Conservation (phyloP, 2,329 filamentous ascomycete species). For the Penicillium sp. region DNA sequence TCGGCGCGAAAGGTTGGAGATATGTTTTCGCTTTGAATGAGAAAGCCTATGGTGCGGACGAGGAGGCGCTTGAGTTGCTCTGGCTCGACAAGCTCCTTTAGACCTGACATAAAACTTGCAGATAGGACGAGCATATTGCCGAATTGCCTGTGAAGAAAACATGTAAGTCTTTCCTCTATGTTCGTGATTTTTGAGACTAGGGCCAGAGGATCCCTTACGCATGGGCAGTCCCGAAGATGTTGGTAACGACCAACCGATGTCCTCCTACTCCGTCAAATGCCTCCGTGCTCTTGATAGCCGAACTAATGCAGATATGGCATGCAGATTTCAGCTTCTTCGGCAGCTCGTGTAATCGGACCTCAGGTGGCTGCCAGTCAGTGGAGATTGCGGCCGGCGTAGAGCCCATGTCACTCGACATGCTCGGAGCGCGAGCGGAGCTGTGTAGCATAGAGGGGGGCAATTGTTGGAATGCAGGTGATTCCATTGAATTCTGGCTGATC, state of each 20-base stretch:
- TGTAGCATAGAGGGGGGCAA: slow-evolving; percentile 39
- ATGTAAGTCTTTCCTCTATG: slow-evolving; percentile 24
- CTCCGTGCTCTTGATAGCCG: slow-evolving; percentile 3
- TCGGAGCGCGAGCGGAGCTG: slow-evolving; percentile 24
- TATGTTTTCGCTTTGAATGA: slow-evolving; percentile 67
- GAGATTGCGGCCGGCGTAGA: slow-evolving; percentile 20
- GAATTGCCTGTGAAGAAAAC: slow-evolving; percentile 69
- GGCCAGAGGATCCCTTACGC: neutral
- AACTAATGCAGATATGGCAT: slow-evolving; percentile 3
- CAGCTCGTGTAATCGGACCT: slow-evolving; percentile 26
- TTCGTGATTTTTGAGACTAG: too few relatives aligned
- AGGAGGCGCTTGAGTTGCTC: slow-evolving; percentile 62
- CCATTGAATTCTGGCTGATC: slow-evolving; percentile 17
- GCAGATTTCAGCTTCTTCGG: slow-evolving; percentile 41
- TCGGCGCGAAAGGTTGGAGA: slow-evolving; percentile 74
- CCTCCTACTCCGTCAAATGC: slow-evolving; percentile 7
- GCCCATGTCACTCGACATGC: slow-evolving; percentile 37
- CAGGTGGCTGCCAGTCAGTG: slow-evolving; percentile 20
- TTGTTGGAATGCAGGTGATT: slow-evolving; percentile 40
- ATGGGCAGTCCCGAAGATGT: slow-evolving; percentile 11
- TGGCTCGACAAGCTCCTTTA: slow-evolving; percentile 59
- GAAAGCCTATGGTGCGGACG: slow-evolving; percentile 71
- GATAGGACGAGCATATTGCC: slow-evolving; percentile 88
- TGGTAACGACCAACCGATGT: slow-evolving; percentile 8
- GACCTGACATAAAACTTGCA: slow-evolving; percentile 70